Evolutionary conservation across 345 rosid genomes (phyloP), one percentile per base, ranked within the genome.

Genomic region (Cardiospermum halicacabum): DNA sequence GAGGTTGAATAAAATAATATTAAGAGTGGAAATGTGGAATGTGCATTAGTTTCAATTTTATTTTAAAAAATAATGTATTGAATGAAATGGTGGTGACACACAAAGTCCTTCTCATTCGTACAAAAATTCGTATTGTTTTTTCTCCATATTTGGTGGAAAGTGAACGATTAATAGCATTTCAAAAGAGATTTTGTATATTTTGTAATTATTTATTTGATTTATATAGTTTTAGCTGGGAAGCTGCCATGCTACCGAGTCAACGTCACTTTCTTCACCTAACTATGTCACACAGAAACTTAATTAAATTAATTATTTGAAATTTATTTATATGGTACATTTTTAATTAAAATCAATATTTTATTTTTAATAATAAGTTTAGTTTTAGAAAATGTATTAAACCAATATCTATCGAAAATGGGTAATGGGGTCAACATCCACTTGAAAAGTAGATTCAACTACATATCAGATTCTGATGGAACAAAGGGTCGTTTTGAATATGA

Each of bases 1-100:
- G n/a, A n/a, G n/a, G n/a, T n/a, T n/a, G n/a, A n/a, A n/a, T n/a
- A n/a, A n/a, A n/a, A n/a, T n/a, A n/a, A n/a, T n/a, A n/a, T n/a
- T n/a, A n/a, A n/a, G n/a, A 56, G 77, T 69, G 77, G 74, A 62
- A 76, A 34, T 51, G 77, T 69, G 77, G 74, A 62, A 76, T 69
- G 26, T 19, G 68, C 68, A 64, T 64, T 48, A 54, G 7, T 47
- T 51, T 7, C 22, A 47, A 16, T 47, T 47, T 47, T 18, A 11
- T 39, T 39, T 39, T 39, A 6, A 4, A n/a, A 62, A 60, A 56
- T 54, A 58, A 60, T n/a, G 31, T 13, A 34, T 42, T 13, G 57
- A 56, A 3, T 47, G 72, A 1, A 72, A 69, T 68, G 69, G 72
- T 62, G 55, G 51, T 75, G 72, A 72, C 70, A 56, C 56, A 66